Evolutionary conservation across 2,329 filamentous ascomycete genomes (phyloP), one percentile per base, ranked within the genome.

Genomic region (Thielaviopsis musarum): DNA sequence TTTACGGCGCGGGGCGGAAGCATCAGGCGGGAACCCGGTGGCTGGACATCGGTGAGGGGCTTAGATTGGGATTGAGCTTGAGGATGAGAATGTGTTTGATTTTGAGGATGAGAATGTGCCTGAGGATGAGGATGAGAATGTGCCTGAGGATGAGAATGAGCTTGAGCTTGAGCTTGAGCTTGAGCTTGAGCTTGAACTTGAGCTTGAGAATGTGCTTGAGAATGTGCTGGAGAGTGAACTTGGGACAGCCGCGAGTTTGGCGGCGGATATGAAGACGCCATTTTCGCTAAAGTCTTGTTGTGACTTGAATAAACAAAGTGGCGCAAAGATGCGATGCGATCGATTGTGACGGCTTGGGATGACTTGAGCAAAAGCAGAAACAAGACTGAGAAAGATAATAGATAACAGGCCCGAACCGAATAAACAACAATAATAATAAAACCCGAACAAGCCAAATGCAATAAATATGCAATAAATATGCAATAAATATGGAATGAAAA

Each of bases 1-100:
- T 80, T 83, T 30, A 95, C 82, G 62, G 82, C 62, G 45, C 66
- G 66, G 26, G 64, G 65, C 1, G 58, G 61, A 5, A 53, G 30
- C 15, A 45, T 15, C 1, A 41, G 45, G 3, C 61, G 59, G 49
- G 61, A 38, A n/a, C 45, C 45, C 21, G 45, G 28, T 2, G 41
- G 38, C 10, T 45, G 45, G 17, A 30, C 24, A 15, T 30, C 28
- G 26, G 56, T 19, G 21, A 13, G 2, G 19, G 12, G 49, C 21
- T 22, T 19, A 22, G 12, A 15, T 12, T 24, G 9, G 21, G 12
- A 2, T 9, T 21, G 49, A 52, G 21, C 13, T 45, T 17, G 15
- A n/a, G 38, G 10, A 1, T 45, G 38, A 7, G 38, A 45, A 3
- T 12, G 34, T 3, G 34, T 12, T 6, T 41, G 34, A 41, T 3